Evolutionary conservation across 2,329 filamentous ascomycete genomes (phyloP).

Genomic region (Leptographium flavum): DNA sequence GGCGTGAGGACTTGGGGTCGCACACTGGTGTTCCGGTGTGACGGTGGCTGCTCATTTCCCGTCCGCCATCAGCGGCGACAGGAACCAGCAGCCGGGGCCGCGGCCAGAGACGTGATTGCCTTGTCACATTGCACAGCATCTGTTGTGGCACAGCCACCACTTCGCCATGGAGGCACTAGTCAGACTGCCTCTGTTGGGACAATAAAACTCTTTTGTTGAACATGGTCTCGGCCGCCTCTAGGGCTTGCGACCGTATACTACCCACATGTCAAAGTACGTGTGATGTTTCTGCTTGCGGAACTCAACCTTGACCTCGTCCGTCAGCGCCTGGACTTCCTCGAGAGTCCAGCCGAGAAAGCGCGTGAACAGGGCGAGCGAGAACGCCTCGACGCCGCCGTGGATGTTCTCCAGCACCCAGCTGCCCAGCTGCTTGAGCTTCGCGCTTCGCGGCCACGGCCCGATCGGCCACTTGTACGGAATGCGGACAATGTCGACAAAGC

Average conservation of each 20-base stretch:
- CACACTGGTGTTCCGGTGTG: no score
- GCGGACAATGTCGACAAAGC: constrained; percentile 20
- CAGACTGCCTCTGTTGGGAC: no score
- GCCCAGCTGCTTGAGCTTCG: constrained; percentile 21
- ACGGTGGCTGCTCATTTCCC: no score
- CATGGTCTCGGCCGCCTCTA: not conserved
- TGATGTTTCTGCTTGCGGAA: constrained; percentile 15
- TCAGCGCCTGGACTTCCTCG: constrained; percentile 17
- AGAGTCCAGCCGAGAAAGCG: constrained; percentile 21
- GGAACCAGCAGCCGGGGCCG: no score
- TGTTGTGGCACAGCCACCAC: no score
- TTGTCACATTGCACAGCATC: not conserved
- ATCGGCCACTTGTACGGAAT: constrained; percentile 21
- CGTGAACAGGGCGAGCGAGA: constrained; percentile 22
- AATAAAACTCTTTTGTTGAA: not conserved
- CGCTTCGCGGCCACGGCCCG: constrained; percentile 22
- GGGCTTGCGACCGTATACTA: constrained; percentile 16
- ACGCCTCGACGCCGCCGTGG: constrained; percentile 18
- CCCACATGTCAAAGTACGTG: constrained; percentile 16
- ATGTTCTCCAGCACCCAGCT: constrained; percentile 19
- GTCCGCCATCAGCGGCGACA: no score
- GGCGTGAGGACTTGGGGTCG: no score
- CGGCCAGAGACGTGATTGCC: not conserved
- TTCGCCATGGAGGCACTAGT: no score
- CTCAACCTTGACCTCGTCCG: constrained; percentile 13